Percentiles rank a stretch among this genome's conserved stretches.
Evolutionary conservation across 768 basidiomycete species (phyloP).

Genomic region (Pulveroboletus sp.): DNA sequence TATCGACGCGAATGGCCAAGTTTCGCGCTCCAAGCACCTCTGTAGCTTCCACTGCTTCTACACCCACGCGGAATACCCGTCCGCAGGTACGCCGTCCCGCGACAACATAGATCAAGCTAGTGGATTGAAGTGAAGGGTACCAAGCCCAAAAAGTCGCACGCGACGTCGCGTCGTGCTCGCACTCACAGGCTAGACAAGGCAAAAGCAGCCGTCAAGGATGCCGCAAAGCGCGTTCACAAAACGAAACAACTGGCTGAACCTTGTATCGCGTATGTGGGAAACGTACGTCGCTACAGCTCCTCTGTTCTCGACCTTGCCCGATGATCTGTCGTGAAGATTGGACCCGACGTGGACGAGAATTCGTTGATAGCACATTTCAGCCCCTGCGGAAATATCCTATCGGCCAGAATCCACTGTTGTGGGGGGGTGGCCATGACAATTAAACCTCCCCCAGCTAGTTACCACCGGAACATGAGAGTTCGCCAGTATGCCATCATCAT

Average conservation of each 20-base stretch:
- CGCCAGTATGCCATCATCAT: conserved; percentile 50
- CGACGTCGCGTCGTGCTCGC: conserved; percentile 8
- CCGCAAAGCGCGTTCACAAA: conserved; percentile 14
- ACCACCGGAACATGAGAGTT: conserved; percentile 36
- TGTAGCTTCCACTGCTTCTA: conserved; percentile 1
- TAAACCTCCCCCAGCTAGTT: conserved; percentile 19
- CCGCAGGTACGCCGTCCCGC: conserved; percentile 7
- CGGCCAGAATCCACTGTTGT: conserved; percentile 27
- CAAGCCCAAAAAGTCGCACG: conserved; percentile 7
- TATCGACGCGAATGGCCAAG: conserved; percentile 10
- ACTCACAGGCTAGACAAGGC: conserved; percentile 13
- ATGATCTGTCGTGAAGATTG: conserved; percentile 24
- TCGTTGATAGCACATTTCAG: conserved; percentile 20
- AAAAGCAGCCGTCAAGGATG: conserved; percentile 11
- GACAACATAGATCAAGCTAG: background rate
- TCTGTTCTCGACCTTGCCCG: background rate
- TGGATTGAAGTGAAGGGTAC: background rate
- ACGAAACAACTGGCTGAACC: conserved; percentile 12
- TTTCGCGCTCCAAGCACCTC: conserved; percentile 21
- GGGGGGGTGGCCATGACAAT: conserved; percentile 29
- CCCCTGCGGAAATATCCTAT: conserved; percentile 21
- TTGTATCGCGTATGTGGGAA: conserved; percentile 53
- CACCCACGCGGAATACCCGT: background rate
- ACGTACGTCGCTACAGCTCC: conserved; percentile 41
- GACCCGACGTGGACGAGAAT: conserved; percentile 27